These are phyloP conservation scores for Mycena alexandri DNA, from an alignment of 768 basidiomycete species.

Conservation along the genomic window DNA sequence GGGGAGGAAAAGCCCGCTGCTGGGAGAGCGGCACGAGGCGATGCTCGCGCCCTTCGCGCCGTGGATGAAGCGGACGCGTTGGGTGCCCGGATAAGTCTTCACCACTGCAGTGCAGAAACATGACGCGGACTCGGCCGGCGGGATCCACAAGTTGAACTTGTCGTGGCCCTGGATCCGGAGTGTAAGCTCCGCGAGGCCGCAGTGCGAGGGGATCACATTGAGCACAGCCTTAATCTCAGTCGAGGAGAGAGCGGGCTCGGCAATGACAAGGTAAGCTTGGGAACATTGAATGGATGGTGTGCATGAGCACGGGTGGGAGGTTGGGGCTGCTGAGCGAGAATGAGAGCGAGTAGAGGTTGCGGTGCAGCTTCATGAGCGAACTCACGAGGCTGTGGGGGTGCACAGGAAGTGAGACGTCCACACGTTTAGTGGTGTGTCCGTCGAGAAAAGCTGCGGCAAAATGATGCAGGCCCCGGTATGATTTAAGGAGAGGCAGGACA, in stretches of 20 bases:
- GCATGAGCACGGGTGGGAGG: slow-evolving; percentile 5
- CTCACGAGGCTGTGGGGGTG: slow-evolving; percentile 6
- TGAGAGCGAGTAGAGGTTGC: slow-evolving; percentile 11
- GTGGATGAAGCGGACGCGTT: slow-evolving; percentile 13
- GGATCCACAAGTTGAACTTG: slow-evolving; percentile 24
- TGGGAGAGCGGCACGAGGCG: background rate
- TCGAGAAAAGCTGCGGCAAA: slow-evolving; percentile 14
- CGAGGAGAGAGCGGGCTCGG: slow-evolving; percentile 13
- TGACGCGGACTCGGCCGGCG: slow-evolving; percentile 13
- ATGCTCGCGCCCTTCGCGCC: background rate
- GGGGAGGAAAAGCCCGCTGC: background rate
- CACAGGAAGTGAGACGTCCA: slow-evolving; percentile 5
- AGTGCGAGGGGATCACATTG: background rate
- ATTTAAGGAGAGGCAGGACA: slow-evolving; percentile 10
- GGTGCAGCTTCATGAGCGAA: slow-evolving; percentile 13
- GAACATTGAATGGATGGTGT: slow-evolving; percentile 11
- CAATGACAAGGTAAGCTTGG: slow-evolving; percentile 9
- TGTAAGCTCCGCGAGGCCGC: slow-evolving; percentile 3
- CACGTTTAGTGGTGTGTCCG: background rate
- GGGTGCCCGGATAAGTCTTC: slow-evolving; percentile 9
- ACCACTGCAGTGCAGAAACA: slow-evolving; percentile 15
- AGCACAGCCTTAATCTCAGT: slow-evolving; percentile 14
- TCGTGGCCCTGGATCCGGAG: slow-evolving; percentile 24
- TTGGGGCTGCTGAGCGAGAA: slow-evolving; percentile 12
- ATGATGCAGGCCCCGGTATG: slow-evolving; percentile 16